Evolutionary conservation across 495 filamentous ascomycete species (phyloP).

Genomic region (Xylaria flabelliformis): DNA sequence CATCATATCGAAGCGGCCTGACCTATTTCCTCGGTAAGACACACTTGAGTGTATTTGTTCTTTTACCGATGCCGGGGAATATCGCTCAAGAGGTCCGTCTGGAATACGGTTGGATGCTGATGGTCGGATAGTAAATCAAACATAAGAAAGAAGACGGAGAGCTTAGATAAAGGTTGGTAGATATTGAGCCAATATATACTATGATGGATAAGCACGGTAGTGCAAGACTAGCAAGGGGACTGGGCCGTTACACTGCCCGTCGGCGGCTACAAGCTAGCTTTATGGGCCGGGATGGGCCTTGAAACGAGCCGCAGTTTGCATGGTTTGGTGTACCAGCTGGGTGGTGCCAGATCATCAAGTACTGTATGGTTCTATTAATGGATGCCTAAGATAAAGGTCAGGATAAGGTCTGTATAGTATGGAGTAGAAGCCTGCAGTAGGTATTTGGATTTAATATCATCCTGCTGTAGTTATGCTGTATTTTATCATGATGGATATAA

Average conservation of each 20-base stretch:
- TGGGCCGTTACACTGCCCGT: constrained; percentile 4
- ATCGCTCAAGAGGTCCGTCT: neutral
- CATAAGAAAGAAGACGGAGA: neutral
- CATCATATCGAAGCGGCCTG: neutral
- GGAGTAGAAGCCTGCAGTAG: neutral
- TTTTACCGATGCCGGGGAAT: neutral
- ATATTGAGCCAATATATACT: constrained; percentile 1
- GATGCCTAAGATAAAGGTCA: constrained; percentile 3
- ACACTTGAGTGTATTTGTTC: neutral
- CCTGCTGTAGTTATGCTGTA: neutral
- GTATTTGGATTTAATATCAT: neutral
- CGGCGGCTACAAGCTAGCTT: constrained; percentile 4
- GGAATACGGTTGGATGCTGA: neutral
- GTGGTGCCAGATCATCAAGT: constrained; percentile 22
- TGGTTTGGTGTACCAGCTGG: constrained; percentile 19
- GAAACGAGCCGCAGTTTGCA: constrained; percentile 14
- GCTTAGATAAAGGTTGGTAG: neutral
- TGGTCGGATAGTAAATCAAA: neutral
- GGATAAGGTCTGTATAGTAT: neutral
- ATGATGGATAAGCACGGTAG: constrained; percentile 4
- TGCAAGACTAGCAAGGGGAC: constrained; percentile 3
- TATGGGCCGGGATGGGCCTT: constrained; percentile 1
- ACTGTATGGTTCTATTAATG: constrained; percentile 9
- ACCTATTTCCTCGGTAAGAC: neutral
- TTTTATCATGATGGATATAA: neutral